Conservation (phyloP, 1,284 basidiomycete genomes). For the Neonothopanus nambi region DNA sequence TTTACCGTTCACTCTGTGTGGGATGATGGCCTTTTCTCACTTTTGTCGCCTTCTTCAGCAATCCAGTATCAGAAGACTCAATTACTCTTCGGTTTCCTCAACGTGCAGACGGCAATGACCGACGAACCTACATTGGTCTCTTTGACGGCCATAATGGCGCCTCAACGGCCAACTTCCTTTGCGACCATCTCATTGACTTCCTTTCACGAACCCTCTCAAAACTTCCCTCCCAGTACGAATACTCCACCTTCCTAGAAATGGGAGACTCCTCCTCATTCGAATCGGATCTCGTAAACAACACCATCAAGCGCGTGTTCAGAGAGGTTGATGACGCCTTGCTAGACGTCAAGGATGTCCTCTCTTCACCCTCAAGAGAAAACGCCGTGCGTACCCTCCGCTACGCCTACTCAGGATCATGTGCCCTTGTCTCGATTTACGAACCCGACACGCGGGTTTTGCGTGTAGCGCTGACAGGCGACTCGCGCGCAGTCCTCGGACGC, state of each 20-base stretch:
- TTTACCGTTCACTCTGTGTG: background rate
- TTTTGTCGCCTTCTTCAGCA: constrained; percentile 1
- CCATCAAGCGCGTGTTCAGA: constrained; percentile 15
- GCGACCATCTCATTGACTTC: constrained; percentile 10
- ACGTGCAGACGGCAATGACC: background rate
- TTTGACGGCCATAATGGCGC: constrained; percentile 18
- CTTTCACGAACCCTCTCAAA: constrained; percentile 11
- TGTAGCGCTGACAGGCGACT: constrained; percentile 57
- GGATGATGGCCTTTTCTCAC: background rate
- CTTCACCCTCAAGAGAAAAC: constrained; percentile 15
- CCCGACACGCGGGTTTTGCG: constrained; percentile 39
- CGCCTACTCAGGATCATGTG: constrained; percentile 34
- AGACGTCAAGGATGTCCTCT: constrained; percentile 15
- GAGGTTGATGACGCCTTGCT: constrained; percentile 14
- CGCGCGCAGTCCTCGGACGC: constrained; percentile 61
- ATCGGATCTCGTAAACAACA: constrained; percentile 6
- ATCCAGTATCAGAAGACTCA: constrained; percentile 15
- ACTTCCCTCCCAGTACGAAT: constrained; percentile 15
- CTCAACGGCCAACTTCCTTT: constrained; percentile 13
- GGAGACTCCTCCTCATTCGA: background rate
- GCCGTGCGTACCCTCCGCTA: constrained; percentile 13
- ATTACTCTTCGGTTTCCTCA: constrained; percentile 12
- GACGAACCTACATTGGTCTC: constrained; percentile 10
- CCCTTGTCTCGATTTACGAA: constrained; percentile 49
- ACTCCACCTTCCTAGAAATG: background rate